Base-by-base conservation (phyloP, 208 protist species). In the Acanthamoeba triangularis region DNA sequence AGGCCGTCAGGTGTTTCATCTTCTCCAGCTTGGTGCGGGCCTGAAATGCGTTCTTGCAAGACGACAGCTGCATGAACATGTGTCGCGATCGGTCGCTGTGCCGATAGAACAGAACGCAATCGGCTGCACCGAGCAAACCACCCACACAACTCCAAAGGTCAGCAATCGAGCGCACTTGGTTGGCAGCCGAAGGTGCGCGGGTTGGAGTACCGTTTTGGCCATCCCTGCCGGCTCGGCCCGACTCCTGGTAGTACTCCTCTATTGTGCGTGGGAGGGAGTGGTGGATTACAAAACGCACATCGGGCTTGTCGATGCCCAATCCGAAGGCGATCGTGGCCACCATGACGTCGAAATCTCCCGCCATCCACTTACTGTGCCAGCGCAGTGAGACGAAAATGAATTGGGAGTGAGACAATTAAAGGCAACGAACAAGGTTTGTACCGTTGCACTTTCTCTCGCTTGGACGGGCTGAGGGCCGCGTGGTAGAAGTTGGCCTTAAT, bases 191-290 rank as follows among this genome's bases (percentile, higher is more conserved):
- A 8, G 11, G 28, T 25, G 13, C 1, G 76, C 25, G 76, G 25
- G 76, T 2, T 41, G 44, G 16, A 56, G 52, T 37, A 88, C 80
- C 80, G 4, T 54, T 25, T 11, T 5, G 28, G 3, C 88, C 88
- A 95, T 99, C 99, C 82, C 99, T 97, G 16, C 99, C 99, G 3
- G 99, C 99, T 20, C 99, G 97, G 37, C 99, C 99, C 33, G 98
- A 98, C 95, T 99, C 99, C 96, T 99, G 99, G 84, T 99, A 99
- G 96, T 99, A 99, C 28, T 97, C 98, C 97, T 99, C 99, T 11
- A 99, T 91, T 3, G 98, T 99, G 59, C 99, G 98, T 0, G 99
- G 99, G 4, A 99, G 96, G 0, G 97, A 97, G 37, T 99, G 98
- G 97, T 99, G 99, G 61, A 99, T 96, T 3, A 99, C 99, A 96